Evolutionary conservation across 768 basidiomycete genomes (phyloP), one percentile per base, ranked within the genome.

Genomic region (Naematelia encephala): DNA sequence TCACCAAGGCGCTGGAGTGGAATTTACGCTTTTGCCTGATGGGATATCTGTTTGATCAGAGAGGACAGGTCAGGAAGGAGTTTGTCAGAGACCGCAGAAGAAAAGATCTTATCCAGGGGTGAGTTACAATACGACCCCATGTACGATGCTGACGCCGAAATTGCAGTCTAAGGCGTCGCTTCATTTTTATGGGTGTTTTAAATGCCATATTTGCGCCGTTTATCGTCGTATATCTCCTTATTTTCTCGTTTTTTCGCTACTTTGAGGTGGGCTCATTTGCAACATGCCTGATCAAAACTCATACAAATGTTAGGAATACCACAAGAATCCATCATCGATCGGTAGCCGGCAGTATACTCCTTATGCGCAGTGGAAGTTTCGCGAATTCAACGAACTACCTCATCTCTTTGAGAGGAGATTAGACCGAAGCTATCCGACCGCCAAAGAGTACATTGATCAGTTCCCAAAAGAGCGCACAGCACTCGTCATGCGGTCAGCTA

Each of bases 211-310:
- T 98, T 65, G 90, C 89, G 1, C 96, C 96, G 0, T 94, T 98
- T 79, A 98, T 99, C 69, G 89, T 98, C 28, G 80, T 93, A 16
- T 99, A 99, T 77, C 84, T 97, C 44, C 78, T 98, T 42, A 90
- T 98, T 86, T 99, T 96, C 75, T 98, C 92, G 0, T 99, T 99
- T 82, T 99, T 99, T 82, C 89, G 94, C 2, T 99, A 99, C 76
- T 99, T 99, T 62, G 96, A 99, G 82, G 96, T 91, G 49, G 52
- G 85, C 76, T 54, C 39, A 21, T 54, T 22, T 21, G 8, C 16
- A 8, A 54, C 23, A 39, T 11, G 13, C 12, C 23, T n/a, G 23
- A 2, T 14, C 12, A 13, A 50, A 45, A 49, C 53, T 61, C 19
- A 57, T 21, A 26, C 4, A 49, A 0, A 14, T 28, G 8, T 22